Percentiles rank a stretch among this genome's conserved stretches.
phyloP scores from a whole-genome alignment of 225 moss, liverwort and hornwort species.

The Anthoceros angustus region DNA sequence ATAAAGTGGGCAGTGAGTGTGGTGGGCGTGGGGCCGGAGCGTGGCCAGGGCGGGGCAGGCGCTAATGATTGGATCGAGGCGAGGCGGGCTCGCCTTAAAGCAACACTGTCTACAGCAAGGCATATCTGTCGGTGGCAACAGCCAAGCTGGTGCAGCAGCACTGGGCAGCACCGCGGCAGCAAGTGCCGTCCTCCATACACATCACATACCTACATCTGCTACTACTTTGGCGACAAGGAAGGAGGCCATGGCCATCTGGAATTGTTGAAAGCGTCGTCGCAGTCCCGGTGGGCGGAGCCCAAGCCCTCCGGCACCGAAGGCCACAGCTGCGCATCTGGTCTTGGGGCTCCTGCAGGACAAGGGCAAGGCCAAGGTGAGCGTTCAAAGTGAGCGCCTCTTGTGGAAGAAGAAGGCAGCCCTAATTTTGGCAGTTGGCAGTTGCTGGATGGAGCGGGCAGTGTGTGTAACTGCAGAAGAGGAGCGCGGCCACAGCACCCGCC shows the following conservation, averaged over 20 bases:
- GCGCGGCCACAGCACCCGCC: background rate
- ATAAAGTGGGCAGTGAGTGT: too few species aligned
- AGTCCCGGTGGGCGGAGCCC: background rate
- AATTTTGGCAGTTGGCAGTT: background rate
- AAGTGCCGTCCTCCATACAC: background rate
- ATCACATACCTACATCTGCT: background rate
- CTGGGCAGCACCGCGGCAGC: too few species aligned
- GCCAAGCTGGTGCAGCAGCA: too few species aligned
- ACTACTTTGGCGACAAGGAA: background rate
- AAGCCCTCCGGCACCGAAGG: constrained; percentile 4
- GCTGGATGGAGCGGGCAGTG: background rate
- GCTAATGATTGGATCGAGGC: too few species aligned
- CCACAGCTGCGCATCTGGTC: constrained; percentile 2
- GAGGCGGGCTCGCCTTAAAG: too few species aligned
- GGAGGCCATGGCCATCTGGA: background rate
- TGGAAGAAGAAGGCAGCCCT: too few species aligned
- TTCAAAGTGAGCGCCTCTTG: too few species aligned
- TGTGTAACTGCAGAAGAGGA: background rate
- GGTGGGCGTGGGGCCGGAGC: too few species aligned
- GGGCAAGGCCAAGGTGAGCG: too few species aligned
- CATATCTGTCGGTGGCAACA: too few species aligned
- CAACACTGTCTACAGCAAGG: too few species aligned
- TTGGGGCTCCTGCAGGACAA: background rate
- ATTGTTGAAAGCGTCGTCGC: background rate
- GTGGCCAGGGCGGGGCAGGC: too few species aligned